Conservation (phyloP, 2,329 filamentous ascomycete species). For the Phialophora tarda region DNA sequence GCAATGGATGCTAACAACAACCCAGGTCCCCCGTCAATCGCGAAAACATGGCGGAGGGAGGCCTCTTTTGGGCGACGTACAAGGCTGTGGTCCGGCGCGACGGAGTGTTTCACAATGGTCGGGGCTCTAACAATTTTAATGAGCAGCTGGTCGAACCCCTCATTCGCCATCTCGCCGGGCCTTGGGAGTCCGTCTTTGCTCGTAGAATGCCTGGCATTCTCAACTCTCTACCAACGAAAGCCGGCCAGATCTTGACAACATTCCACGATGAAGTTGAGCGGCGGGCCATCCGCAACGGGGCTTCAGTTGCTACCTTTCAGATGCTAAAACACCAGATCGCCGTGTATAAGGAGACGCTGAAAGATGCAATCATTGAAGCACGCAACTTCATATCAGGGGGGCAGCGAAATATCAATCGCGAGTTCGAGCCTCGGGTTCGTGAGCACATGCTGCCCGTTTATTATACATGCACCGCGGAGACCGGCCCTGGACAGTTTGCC, state of each 20-base stretch:
- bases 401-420: conserved; percentile 61
- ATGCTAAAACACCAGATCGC: conserved; percentile 51
- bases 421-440: conserved; percentile 58
- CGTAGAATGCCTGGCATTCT: conserved; percentile 26
- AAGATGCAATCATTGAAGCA: conserved; percentile 45
- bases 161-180: conserved; percentile 45
- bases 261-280: conserved; percentile 46
- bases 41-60: conserved; percentile 50
- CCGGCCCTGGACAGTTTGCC: conserved; percentile 41
- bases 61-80: conserved; percentile 60
- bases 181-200: conserved; percentile 49
- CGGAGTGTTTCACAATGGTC: conserved; percentile 52
- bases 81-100: conserved; percentile 61
- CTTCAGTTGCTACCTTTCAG: conserved; percentile 40
- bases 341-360: conserved; percentile 52
- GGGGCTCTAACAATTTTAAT: conserved; percentile 47
- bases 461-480: conserved; percentile 13
- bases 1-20: not conserved
- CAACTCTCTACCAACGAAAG: conserved; percentile 41
- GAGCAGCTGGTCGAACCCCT: conserved; percentile 39
- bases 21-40: conserved; percentile 41
- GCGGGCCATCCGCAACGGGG: conserved; percentile 48
- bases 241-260: conserved; percentile 24
- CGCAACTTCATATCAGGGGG: conserved; percentile 49
- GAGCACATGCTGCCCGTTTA: conserved; percentile 57